Evolutionary conservation across 768 basidiomycete genomes (phyloP).

Genomic region (Leucosporidium yakuticum): DNA sequence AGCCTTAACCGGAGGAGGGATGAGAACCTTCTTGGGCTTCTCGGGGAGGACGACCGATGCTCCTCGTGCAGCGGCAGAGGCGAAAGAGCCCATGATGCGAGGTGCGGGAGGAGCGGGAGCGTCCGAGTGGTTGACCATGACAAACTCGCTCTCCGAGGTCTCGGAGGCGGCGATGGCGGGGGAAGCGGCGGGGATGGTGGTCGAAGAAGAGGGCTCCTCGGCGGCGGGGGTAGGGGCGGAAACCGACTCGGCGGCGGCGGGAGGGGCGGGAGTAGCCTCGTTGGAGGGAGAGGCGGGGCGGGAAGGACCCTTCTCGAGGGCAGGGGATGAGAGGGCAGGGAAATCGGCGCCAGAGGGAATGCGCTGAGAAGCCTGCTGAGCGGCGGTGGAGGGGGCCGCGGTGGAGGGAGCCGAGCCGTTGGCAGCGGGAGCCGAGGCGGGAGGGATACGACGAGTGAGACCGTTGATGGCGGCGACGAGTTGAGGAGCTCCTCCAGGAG

Average conservation of each 20-base stretch:
- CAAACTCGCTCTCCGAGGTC: not conserved
- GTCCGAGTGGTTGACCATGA: not conserved
- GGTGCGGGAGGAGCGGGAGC: not conserved
- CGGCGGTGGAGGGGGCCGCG: not conserved
- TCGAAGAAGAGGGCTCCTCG: not conserved
- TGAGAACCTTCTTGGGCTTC: not conserved
- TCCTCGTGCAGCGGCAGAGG: constrained; percentile 26
- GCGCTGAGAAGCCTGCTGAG: constrained; percentile 3
- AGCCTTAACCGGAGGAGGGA: not conserved
- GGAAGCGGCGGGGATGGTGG: not conserved
- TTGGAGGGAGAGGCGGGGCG: constrained; percentile 6
- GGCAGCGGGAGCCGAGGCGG: not conserved
- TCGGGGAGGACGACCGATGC: constrained; percentile 13
- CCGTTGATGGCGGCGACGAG: constrained; percentile 35
- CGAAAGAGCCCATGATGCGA: constrained; percentile 18
- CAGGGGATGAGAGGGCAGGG: constrained; percentile 23
- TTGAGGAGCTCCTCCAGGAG: constrained; percentile 20
- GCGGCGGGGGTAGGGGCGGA: not conserved
- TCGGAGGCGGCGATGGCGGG: not conserved
- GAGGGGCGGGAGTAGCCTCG: constrained; percentile 11
- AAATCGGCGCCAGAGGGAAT: constrained; percentile 21
- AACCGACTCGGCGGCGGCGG: not conserved
- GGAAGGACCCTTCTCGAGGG: not conserved
- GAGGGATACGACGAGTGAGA: constrained; percentile 28
- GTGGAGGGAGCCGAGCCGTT: not conserved